Percentiles rank a stretch among this genome's conserved stretches.
These are phyloP conservation scores for Stachybotrys echinatus DNA, from an alignment of 2,329 filamentous ascomycete species.

Conservation along the genomic window DNA sequence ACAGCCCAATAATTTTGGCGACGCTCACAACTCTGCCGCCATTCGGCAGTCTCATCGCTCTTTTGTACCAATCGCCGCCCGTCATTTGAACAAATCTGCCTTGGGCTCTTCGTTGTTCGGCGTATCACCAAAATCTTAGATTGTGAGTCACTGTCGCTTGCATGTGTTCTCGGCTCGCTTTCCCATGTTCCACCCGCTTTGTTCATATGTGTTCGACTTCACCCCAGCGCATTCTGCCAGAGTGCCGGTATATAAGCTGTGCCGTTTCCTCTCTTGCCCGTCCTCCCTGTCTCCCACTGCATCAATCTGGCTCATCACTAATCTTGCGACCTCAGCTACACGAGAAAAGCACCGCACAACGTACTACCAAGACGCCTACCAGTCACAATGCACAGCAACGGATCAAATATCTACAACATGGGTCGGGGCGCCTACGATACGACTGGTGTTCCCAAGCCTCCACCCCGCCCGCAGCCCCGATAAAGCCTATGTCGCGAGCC, in stretches of 20 bases:
- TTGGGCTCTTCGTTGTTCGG: conserved; percentile 13
- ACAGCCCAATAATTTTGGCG: conserved; percentile 28
- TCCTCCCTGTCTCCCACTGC: background rate
- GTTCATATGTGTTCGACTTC: background rate
- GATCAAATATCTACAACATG: conserved; percentile 35
- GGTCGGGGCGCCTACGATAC: conserved; percentile 48
- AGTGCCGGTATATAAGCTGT: background rate
- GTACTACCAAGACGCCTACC: background rate
- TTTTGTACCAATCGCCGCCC: conserved; percentile 8
- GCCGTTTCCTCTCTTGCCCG: background rate
- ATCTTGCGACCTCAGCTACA: too few species aligned
- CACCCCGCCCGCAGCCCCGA: conserved; percentile 33
- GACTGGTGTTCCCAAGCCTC: conserved; percentile 43
- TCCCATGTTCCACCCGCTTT: conserved; percentile 6
- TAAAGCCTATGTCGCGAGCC: conserved; percentile 19
- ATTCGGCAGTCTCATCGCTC: conserved; percentile 22
- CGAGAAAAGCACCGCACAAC: background rate
- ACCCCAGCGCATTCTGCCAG: background rate
- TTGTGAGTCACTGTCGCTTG: conserved; percentile 30
- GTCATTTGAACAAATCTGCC: conserved; percentile 7
- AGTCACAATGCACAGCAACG: conserved; percentile 3
- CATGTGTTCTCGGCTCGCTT: conserved; percentile 5
- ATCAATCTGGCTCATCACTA: too few species aligned
- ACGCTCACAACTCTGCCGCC: conserved; percentile 23
- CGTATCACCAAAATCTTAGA: conserved; percentile 6